Percentiles rank a stretch among this genome's conserved stretches.
Conservation (phyloP, 768 basidiomycete genomes). For the Sarcodon sp. region DNA sequence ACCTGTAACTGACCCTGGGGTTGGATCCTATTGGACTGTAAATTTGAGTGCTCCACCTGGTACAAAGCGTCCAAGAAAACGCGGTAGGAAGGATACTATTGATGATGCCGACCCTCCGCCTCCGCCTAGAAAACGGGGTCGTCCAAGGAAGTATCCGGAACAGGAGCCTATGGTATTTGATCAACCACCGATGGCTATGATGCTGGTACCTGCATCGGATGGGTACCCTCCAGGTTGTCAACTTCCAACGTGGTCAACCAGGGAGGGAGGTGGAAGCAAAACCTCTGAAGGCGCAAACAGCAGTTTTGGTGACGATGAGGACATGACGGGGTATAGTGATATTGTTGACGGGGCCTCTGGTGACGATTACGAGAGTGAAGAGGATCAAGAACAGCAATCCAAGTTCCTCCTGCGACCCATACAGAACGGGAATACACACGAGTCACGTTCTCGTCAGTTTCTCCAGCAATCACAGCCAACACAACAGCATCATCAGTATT, state of each 20-base stretch:
- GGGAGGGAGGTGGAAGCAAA: background rate
- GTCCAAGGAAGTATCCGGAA: background rate
- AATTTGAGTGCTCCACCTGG: slow-evolving; percentile 76
- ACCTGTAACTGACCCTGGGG: slow-evolving; percentile 75
- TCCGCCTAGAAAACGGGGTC: background rate
- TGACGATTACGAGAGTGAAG: background rate
- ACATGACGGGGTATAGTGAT: background rate
- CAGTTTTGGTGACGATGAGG: background rate
- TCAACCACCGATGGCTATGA: background rate
- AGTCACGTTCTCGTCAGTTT: background rate
- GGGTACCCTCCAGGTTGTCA: background rate
- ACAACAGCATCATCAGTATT: background rate
- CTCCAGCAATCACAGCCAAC: background rate
- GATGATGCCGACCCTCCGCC: slow-evolving; percentile 6
- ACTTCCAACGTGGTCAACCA: background rate
- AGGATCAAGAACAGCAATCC: background rate
- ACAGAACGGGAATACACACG: background rate
- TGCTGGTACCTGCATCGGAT: background rate
- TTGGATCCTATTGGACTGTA: slow-evolving; percentile 88
- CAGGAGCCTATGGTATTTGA: background rate
- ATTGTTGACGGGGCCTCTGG: background rate
- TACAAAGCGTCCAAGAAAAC: slow-evolving; percentile 75
- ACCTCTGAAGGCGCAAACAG: background rate
- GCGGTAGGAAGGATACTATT: slow-evolving; percentile 42
- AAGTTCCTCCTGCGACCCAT: background rate